phyloP scores from a whole-genome alignment of 2,329 filamentous ascomycete genomes.

The Fusarium nematophilum region DNA sequence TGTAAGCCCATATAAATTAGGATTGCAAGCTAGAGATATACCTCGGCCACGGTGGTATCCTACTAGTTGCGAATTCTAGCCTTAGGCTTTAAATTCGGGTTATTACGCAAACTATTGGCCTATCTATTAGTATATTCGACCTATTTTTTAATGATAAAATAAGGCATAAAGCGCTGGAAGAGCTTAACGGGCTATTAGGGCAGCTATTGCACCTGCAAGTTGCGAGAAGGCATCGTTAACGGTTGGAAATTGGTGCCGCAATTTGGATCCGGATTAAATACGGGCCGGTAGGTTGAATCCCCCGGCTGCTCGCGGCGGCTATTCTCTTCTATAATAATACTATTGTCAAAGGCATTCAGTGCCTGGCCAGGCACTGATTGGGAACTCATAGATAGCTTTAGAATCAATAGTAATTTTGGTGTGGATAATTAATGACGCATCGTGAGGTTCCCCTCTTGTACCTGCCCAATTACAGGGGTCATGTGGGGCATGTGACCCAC shows the following conservation, averaged over 20 bases:
- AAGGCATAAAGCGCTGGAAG: slow-evolving; percentile 7
- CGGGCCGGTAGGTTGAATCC: neutral
- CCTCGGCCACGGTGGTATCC: neutral
- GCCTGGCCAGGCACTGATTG: neutral
- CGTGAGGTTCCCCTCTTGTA: no score
- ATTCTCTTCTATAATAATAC: neutral
- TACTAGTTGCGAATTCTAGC: neutral
- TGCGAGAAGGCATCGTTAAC: neutral
- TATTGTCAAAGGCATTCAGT: neutral
- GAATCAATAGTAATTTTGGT: neutral
- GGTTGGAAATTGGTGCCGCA: neutral
- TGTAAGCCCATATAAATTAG: slow-evolving; percentile 18
- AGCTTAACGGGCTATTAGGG: neutral
- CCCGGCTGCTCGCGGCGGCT: neutral
- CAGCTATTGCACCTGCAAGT: neutral
- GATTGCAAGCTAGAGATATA: slow-evolving; percentile 8
- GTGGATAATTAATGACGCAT: no score
- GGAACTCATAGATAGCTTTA: neutral
- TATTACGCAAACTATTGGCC: neutral
- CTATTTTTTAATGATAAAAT: slow-evolving; percentile 1
- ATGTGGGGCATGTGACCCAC: no score
- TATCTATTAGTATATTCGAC: slow-evolving; percentile 2
- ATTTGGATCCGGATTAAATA: neutral
- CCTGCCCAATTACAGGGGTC: no score
- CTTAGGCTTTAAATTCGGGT: neutral